Conservation (phyloP, 176 grass and related monocot genomes). For the Pharus latifolius region DNA sequence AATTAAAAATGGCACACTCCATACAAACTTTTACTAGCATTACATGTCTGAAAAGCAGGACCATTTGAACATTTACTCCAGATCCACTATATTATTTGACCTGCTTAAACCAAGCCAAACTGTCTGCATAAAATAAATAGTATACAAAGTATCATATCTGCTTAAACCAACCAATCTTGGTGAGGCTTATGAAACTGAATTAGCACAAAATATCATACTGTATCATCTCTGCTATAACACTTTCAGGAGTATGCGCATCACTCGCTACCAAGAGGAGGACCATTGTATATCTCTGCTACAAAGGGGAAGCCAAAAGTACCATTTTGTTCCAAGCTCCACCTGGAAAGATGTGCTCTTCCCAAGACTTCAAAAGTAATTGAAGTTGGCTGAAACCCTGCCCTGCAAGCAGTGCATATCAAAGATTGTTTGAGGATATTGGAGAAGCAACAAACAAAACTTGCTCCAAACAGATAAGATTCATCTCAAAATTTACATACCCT, state of each 20-base stretch:
- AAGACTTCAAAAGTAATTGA: neutral
- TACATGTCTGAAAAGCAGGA: too few relatives aligned
- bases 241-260: constrained; percentile 7
- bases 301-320: neutral
- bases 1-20: too few relatives aligned
- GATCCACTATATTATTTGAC: too few relatives aligned
- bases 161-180: too few relatives aligned
- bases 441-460: neutral
- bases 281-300: neutral
- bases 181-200: neutral
- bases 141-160: too few relatives aligned
- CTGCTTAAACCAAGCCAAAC: too few relatives aligned
- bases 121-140: too few relatives aligned
- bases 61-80: too few relatives aligned
- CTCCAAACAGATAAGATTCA: constrained; percentile 19
- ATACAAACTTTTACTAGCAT: too few relatives aligned
- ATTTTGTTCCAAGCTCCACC: neutral
- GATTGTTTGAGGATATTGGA: constrained; percentile 5
- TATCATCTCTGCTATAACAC: constrained; percentile 17
- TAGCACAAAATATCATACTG: neutral
- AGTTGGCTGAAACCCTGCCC: constrained; percentile 12
- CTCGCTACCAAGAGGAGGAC: neutral
- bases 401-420: constrained; percentile 14
- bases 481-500: constrained; percentile 42
- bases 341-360: neutral